phyloP scores from a whole-genome alignment of 2,329 filamentous ascomycete genomes.

The Exutisphaerella laricina region DNA sequence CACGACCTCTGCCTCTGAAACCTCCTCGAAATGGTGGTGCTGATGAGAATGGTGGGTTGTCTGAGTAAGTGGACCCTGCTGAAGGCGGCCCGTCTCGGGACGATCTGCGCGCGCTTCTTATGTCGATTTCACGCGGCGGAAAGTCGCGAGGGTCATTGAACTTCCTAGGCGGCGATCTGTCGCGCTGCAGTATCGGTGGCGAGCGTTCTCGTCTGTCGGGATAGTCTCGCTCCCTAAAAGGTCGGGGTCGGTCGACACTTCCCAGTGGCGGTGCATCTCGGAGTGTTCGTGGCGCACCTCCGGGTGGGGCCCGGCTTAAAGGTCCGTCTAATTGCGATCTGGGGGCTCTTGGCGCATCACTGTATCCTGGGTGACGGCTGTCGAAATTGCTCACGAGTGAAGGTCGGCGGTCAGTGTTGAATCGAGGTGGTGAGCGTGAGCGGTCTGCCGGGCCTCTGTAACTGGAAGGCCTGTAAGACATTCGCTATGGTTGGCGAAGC shows the following conservation, averaged over 20 bases:
- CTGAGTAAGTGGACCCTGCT: constrained; percentile 64
- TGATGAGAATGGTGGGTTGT: constrained; percentile 55
- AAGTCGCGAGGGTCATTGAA: constrained; percentile 58
- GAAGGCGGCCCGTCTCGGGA: constrained; percentile 70
- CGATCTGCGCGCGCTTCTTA: constrained; percentile 60
- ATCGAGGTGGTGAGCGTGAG: constrained; percentile 66
- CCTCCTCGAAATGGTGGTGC: constrained; percentile 37
- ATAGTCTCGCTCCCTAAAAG: constrained; percentile 48
- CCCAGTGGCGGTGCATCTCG: constrained; percentile 53
- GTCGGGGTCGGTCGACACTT: constrained; percentile 55
- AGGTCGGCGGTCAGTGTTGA: constrained; percentile 66
- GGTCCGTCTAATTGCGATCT: constrained; percentile 67
- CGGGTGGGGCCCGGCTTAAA: constrained; percentile 35
- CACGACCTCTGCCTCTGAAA: constrained; percentile 42
- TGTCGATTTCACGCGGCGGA: constrained; percentile 58
- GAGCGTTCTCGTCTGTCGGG: constrained; percentile 52
- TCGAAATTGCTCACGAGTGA: constrained; percentile 46
- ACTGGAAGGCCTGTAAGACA: constrained; percentile 22
- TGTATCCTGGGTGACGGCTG: constrained; percentile 23
- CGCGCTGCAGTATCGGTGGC: constrained; percentile 40
- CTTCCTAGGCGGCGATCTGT: constrained; percentile 57
- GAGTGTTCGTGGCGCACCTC: constrained; percentile 40
- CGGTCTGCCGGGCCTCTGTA: constrained; percentile 46
- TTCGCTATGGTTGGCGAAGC: constrained; percentile 9
- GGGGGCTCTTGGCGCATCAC: constrained; percentile 72